Evolutionary conservation across 2,329 filamentous ascomycete species (phyloP), one percentile per base, ranked within the genome.

Genomic region (Erysiphe pisi): DNA sequence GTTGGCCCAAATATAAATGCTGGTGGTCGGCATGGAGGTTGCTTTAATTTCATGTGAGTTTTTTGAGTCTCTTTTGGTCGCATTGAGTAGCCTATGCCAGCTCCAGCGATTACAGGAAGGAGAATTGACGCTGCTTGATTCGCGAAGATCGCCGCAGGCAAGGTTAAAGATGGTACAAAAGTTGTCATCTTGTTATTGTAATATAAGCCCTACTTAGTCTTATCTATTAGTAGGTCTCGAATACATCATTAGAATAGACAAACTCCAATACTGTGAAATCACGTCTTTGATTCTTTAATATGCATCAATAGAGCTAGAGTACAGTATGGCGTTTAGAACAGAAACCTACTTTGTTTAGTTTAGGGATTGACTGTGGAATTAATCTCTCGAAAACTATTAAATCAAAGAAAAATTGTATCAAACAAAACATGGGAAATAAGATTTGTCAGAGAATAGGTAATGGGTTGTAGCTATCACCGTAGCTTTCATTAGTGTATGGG

Each of bases 131-230:
- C 86, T 11, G 91, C 89, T 6, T 92, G 89, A 82, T 88, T 89
- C 81, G 89, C 86, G 83, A 96, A 94, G 79, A 94, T 83, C 79
- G 87, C 85, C 71, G 86, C 84, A 1, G 93, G 93, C 25, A 97
- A 86, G 31, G 91, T 93, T 79, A 96, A 84, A 58, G 88, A 89
- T n/a, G 91, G 89, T 78, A 95, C 88, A 83, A 91, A 91, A 78
- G 91, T 89, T 16, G 91, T 94, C 92, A 95, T 96, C 68, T 78
- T 86, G 83, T 77, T 76, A 78, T 77, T 77, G 52, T 77, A 77
- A 63, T 31, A 36, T 20, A 28, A 70, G 28, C 71, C 45, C 43
- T 45, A 45, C 3, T 14, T 45, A 45, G 1, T 45, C 43, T 12
- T 45, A 45, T 45, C 43, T 12, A 12, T 45, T 45, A 45, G 43